Conservation (phyloP, 2,329 filamentous ascomycete species). For the Coniochaeta prunicola region DNA sequence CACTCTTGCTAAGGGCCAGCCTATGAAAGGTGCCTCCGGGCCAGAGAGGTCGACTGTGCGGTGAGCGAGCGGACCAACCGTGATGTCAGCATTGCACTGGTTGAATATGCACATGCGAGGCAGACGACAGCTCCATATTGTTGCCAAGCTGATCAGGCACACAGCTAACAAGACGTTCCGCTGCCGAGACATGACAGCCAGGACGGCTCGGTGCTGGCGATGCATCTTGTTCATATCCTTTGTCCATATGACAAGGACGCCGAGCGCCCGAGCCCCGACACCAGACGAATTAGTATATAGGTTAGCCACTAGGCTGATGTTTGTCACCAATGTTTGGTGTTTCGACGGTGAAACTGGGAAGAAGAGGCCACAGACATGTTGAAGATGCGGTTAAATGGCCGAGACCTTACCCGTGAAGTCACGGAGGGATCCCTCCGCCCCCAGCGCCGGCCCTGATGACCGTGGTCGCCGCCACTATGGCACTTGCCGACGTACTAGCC, state of each 20-base stretch:
- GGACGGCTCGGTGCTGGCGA: background rate
- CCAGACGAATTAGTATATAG: background rate
- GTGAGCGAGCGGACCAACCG: slow-evolving; percentile 2
- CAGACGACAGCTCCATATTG: slow-evolving; percentile 17
- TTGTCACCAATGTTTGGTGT: background rate
- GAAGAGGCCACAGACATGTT: background rate
- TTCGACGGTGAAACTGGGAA: background rate
- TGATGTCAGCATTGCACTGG: slow-evolving; percentile 7
- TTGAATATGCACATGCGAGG: slow-evolving; percentile 15
- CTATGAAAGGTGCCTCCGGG: slow-evolving; percentile 33
- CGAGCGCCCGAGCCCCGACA: background rate
- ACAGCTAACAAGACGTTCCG: slow-evolving; percentile 13
- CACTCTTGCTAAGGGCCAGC: slow-evolving; percentile 35
- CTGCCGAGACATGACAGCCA: slow-evolving; percentile 9
- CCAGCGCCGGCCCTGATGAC: background rate
- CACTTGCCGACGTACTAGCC: background rate
- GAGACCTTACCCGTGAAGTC: background rate
- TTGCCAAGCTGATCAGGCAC: slow-evolving; percentile 14
- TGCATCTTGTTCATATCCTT: background rate
- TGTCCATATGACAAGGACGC: background rate
- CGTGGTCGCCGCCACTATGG: background rate
- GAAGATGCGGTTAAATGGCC: background rate
- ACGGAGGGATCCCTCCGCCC: background rate
- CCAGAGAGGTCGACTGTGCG: slow-evolving; percentile 25
- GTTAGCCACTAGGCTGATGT: background rate